These are phyloP conservation scores for Entomortierella lignicola DNA, from an alignment of 192 early-diverging fungal species.

Conservation along the genomic window DNA sequence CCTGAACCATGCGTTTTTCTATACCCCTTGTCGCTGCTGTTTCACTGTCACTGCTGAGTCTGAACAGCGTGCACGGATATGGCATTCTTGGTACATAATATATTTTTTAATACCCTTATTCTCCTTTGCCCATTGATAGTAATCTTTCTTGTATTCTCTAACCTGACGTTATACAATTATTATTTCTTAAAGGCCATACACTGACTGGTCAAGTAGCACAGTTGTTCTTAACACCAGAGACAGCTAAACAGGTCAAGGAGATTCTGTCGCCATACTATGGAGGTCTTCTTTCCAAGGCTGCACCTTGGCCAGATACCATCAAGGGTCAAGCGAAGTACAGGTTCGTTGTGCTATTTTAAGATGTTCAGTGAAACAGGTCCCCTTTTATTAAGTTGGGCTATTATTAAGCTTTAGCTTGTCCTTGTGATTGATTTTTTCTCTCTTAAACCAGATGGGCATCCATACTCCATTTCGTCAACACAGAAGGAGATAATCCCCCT, in stretches of 20 bases:
- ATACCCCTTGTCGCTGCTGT: not conserved
- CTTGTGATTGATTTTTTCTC: not conserved
- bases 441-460: slow-evolving; percentile 38
- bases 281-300: slow-evolving; percentile 50
- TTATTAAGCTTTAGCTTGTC: not conserved
- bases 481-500: slow-evolving; percentile 40
- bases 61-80: slow-evolving; percentile 25
- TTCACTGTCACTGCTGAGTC: slow-evolving; percentile 6
- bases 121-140: not conserved
- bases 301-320: slow-evolving; percentile 53
- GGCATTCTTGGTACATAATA: slow-evolving; percentile 41
- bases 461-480: slow-evolving; percentile 42
- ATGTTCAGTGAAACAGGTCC: not conserved
- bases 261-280: slow-evolving; percentile 49
- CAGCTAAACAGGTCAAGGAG: slow-evolving; percentile 42
- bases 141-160: not conserved
- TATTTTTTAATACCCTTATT: not conserved
- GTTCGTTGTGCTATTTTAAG: not conserved
- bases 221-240: slow-evolving; percentile 43
- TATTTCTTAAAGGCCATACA: slow-evolving; percentile 27
- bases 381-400: not conserved
- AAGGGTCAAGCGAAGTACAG: slow-evolving; percentile 46
- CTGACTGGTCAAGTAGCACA: slow-evolving; percentile 51
- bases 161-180: no score
- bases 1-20: not conserved